phyloP scores from a whole-genome alignment of 176 grass and related monocot species.

The Aegilops longissima region DNA sequence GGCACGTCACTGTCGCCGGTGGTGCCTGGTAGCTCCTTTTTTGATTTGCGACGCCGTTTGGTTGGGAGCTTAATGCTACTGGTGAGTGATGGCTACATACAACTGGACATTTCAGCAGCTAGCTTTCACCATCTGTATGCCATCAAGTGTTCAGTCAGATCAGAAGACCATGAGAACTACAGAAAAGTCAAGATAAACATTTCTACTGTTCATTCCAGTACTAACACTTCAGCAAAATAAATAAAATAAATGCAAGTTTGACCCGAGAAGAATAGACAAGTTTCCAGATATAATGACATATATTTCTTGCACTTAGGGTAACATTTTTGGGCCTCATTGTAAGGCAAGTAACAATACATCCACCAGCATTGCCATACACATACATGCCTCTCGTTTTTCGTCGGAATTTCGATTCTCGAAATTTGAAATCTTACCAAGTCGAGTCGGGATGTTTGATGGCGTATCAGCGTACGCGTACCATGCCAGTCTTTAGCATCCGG shows the following conservation, averaged over 20 bases:
- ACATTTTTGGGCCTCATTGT: background rate
- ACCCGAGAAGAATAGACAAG: background rate
- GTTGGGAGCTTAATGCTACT: background rate
- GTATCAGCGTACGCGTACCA: no score
- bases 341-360: background rate
- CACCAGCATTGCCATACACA: background rate
- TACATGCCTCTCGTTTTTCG: background rate
- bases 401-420: background rate
- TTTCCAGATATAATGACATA: background rate
- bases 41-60: background rate
- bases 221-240: background rate
- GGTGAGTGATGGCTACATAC: background rate
- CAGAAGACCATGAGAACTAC: background rate
- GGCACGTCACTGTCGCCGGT: background rate
- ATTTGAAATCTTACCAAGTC: slow-evolving; percentile 7
- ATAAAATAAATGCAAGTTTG: background rate
- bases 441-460: background rate
- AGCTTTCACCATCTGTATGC: background rate
- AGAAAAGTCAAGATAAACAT: background rate
- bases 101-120: background rate
- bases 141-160: background rate
- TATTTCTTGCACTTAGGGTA: background rate
- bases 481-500: background rate
- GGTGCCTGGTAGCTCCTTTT: no score
- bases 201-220: background rate